Conservation (phyloP, 2,329 filamentous ascomycete genomes). For the Trichoderma endophyticum region DNA sequence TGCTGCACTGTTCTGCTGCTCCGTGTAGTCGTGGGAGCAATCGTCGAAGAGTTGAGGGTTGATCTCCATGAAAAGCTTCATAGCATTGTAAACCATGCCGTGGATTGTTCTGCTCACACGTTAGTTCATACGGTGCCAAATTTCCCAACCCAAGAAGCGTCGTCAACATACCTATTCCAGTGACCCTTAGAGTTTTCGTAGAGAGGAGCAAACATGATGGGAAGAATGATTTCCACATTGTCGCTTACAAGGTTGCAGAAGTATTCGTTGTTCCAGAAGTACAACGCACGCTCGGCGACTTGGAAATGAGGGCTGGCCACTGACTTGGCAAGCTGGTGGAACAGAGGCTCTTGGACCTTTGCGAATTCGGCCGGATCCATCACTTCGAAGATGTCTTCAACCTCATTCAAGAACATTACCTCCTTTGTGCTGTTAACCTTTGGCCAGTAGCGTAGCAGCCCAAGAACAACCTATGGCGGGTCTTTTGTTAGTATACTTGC, state of each 20-base stretch:
- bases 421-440: slow-evolving; percentile 99
- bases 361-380: slow-evolving; percentile 99
- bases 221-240: slow-evolving; percentile 96
- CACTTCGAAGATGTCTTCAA: slow-evolving; percentile 98
- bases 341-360: slow-evolving; percentile 96
- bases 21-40: slow-evolving; percentile 96
- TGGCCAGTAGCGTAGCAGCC: slow-evolving; percentile 93
- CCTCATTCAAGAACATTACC: slow-evolving; percentile 99
- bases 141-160: neutral
- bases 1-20: slow-evolving; percentile 90
- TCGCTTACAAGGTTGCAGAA: slow-evolving; percentile 99
- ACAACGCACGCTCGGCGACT: slow-evolving; percentile 92
- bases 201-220: slow-evolving; percentile 97
- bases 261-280: slow-evolving; percentile 99
- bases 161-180: slow-evolving; percentile 79
- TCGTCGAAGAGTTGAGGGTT: slow-evolving; percentile 98
- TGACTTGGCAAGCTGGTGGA: slow-evolving; percentile 95
- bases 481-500: neutral
- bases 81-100: slow-evolving; percentile 99
- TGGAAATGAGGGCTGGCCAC: slow-evolving; percentile 99
- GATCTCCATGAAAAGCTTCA: slow-evolving; percentile 99
- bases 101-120: slow-evolving; percentile 75
- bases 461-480: slow-evolving; percentile 72
- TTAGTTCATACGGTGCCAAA: slow-evolving; percentile 30
- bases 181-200: slow-evolving; percentile 99